phyloP scores from a whole-genome alignment of 2,329 filamentous ascomycete genomes.

The Colletotrichum salicis region DNA sequence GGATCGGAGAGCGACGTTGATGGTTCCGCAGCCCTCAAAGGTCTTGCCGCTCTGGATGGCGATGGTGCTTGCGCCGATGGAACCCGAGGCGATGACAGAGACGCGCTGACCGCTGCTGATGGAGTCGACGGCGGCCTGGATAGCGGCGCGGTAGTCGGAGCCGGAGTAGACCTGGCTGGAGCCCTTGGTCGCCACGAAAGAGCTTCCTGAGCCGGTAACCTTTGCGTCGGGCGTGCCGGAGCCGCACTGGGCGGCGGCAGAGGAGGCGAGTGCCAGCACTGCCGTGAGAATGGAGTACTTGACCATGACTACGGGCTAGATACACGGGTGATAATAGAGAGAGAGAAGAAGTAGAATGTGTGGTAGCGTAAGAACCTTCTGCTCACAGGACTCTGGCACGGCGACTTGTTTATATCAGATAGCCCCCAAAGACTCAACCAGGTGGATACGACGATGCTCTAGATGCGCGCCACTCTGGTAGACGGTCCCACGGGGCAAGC shows the following conservation, averaged over 20 bases:
- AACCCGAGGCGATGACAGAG: slow-evolving; percentile 63
- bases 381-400: background rate
- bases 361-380: background rate
- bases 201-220: slow-evolving; percentile 57
- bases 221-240: slow-evolving; percentile 56
- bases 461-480: slow-evolving; percentile 29
- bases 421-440: background rate
- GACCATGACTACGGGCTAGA: slow-evolving; percentile 34
- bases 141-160: slow-evolving; percentile 63
- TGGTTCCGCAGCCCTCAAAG: slow-evolving; percentile 69
- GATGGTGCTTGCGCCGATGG: slow-evolving; percentile 64
- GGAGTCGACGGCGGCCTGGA: slow-evolving; percentile 64
- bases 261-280: slow-evolving; percentile 53
- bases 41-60: slow-evolving; percentile 62
- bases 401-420: slow-evolving; percentile 16
- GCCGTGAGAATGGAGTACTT: slow-evolving; percentile 42
- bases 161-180: slow-evolving; percentile 60
- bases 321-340: background rate
- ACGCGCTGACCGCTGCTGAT: slow-evolving; percentile 63
- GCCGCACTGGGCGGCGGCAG: slow-evolving; percentile 57
- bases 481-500: slow-evolving; percentile 1
- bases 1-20: slow-evolving; percentile 54
- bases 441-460: background rate
- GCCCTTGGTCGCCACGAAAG: slow-evolving; percentile 57
- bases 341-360: background rate